phyloP scores from a whole-genome alignment of 176 grass and related monocot genomes.

The Triticum monococcum region DNA sequence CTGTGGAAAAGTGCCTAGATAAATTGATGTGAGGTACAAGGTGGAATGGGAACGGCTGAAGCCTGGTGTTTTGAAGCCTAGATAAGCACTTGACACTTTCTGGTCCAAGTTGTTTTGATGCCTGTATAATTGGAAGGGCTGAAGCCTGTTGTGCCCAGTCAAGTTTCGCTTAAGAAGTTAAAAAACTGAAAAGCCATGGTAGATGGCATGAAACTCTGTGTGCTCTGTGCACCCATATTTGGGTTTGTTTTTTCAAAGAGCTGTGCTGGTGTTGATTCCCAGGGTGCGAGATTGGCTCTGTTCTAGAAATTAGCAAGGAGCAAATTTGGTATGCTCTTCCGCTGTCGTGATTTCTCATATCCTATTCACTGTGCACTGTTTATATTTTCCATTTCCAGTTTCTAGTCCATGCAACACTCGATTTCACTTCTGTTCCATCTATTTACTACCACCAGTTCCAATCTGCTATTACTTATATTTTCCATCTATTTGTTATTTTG shows the following conservation, averaged over 20 bases:
- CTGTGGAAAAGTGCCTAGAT: not conserved
- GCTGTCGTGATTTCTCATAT: not conserved
- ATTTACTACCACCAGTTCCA: not conserved
- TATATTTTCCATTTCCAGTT: not conserved
- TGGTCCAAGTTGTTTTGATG: not conserved
- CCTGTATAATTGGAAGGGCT: not conserved
- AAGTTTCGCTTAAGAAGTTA: not conserved
- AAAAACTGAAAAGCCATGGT: not conserved
- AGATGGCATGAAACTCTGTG: not conserved
- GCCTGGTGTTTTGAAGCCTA: not conserved
- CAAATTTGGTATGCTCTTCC: not conserved
- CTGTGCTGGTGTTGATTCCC: not conserved
- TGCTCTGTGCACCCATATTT: not conserved
- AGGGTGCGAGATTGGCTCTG: not conserved
- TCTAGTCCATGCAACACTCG: not conserved
- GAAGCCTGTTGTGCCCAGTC: not conserved
- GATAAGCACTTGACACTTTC: not conserved
- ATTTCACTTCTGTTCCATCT: not conserved
- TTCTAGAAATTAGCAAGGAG: not conserved
- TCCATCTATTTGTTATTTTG: not conserved
- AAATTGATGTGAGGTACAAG: not conserved
- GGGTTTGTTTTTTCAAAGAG: not conserved
- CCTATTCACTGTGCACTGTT: not conserved
- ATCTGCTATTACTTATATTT: not conserved
- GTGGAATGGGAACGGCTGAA: not conserved